Percentiles rank a stretch among this genome's conserved stretches.
Evolutionary conservation across 2,329 filamentous ascomycete genomes (phyloP).

Genomic region (Aspergillus tamarii): DNA sequence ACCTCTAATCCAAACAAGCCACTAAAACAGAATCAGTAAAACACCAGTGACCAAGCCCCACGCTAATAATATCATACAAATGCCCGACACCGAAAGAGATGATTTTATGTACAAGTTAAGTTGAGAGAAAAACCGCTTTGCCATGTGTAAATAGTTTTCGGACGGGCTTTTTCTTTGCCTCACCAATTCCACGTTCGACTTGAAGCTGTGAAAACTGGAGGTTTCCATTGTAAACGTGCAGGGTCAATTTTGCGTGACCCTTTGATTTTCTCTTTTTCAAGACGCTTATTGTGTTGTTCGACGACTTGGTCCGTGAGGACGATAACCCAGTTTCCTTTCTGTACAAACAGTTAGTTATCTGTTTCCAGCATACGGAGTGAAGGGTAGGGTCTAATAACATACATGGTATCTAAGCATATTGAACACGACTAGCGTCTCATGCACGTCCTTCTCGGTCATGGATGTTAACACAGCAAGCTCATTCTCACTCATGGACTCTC

Average conservation of each 20-base stretch:
- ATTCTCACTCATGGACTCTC: slow-evolving; percentile 74
- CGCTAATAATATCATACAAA: slow-evolving; percentile 6
- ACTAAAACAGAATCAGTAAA: background rate
- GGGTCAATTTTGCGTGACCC: slow-evolving; percentile 75
- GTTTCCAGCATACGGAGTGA: background rate
- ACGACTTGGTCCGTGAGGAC: slow-evolving; percentile 85
- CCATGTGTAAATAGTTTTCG: background rate
- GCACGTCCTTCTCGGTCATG: slow-evolving; percentile 97
- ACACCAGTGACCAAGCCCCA: background rate
- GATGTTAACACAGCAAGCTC: slow-evolving; percentile 76
- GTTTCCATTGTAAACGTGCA: slow-evolving; percentile 86
- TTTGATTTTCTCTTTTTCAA: slow-evolving; percentile 80
- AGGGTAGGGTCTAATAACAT: slow-evolving; percentile 28
- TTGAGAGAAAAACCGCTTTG: background rate
- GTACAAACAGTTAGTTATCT: slow-evolving; percentile 20
- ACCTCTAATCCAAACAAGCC: background rate
- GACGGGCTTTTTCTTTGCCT: background rate
- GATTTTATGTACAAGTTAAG: background rate
- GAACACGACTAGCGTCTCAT: slow-evolving; percentile 89
- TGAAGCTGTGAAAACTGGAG: slow-evolving; percentile 88
- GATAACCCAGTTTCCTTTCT: slow-evolving; percentile 93
- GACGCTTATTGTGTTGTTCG: slow-evolving; percentile 67
- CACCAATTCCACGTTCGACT: slow-evolving; percentile 95
- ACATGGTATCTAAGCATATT: slow-evolving; percentile 92
- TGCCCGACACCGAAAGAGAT: background rate